Percentiles rank a stretch among this genome's conserved stretches.
These are phyloP conservation scores for Wolfiporia cocos DNA, from an alignment of 1,284 basidiomycete species.

Conservation along the genomic window DNA sequence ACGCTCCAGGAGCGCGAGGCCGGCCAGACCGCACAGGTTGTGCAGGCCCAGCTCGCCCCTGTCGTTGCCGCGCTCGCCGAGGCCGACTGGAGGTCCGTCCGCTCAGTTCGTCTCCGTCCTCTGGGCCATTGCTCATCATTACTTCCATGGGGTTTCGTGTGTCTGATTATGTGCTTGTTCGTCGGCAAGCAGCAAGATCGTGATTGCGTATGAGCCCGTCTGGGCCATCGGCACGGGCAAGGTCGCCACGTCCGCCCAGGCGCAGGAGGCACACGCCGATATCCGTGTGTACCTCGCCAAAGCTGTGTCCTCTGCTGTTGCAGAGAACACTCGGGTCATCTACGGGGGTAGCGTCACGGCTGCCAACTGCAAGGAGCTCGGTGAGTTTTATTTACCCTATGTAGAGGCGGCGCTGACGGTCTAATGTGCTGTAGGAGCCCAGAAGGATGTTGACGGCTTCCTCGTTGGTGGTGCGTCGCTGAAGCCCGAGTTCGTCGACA, in stretches of 20 bases:
- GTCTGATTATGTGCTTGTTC: not conserved
- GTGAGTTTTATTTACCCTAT: conserved; percentile 40
- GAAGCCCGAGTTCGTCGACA: conserved; percentile 95
- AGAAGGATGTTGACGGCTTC: conserved; percentile 96
- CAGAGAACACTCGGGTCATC: conserved; percentile 82
- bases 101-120: not conserved
- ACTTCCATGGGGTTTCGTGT: no score
- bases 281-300: conserved; percentile 75
- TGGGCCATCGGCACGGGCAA: conserved; percentile 99
- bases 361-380: conserved; percentile 82
- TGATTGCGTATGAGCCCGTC: conserved; percentile 95
- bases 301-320: conserved; percentile 65
- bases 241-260: conserved; percentile 88
- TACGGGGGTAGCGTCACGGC: conserved; percentile 95
- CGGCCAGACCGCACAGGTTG: conserved; percentile 74
- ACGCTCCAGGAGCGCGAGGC: conserved; percentile 87
- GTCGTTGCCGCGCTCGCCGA: conserved; percentile 63
- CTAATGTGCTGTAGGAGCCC: conserved; percentile 43
- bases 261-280: conserved; percentile 88
- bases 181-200: conserved; percentile 76
- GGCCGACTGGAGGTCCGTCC: conserved; percentile 70
- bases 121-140: not conserved
- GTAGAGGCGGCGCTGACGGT: no score
- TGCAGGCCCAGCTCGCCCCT: conserved; percentile 79
- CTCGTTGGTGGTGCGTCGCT: conserved; percentile 96